Evolutionary conservation across 139 green algal species (phyloP).

Genomic region (Tetradesmus obliquus): DNA sequence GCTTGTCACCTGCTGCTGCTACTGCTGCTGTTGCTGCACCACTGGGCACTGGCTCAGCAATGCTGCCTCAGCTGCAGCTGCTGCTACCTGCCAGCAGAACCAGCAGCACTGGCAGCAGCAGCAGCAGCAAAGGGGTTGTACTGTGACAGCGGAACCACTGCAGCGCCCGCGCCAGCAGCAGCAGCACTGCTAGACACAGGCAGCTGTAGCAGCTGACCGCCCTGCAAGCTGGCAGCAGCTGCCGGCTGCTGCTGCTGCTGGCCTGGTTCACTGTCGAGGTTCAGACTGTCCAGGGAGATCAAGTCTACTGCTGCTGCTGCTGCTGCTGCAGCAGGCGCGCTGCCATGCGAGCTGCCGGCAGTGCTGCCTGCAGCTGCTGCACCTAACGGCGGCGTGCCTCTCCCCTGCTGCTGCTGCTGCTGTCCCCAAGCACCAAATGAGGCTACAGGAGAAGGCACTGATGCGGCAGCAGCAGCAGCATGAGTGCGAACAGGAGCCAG

Average conservation of each 20-base stretch:
- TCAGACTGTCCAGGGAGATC: not conserved
- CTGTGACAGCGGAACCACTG: not conserved
- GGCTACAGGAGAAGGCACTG: not conserved
- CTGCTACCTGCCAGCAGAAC: not conserved
- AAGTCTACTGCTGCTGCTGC: not conserved
- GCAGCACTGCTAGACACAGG: not conserved
- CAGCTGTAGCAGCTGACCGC: not conserved
- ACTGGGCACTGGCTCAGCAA: too few relatives aligned
- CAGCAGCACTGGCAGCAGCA: not conserved
- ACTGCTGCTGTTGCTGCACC: too few relatives aligned
- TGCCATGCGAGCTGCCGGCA: not conserved
- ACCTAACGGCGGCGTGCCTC: not conserved
- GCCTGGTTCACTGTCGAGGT: not conserved
- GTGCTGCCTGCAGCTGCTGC: not conserved
- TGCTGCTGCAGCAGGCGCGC: not conserved
- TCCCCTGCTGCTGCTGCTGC: not conserved
- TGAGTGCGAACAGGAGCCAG: not conserved
- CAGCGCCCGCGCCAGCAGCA: not conserved
- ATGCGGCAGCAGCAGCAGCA: not conserved
- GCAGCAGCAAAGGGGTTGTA: slow-evolving; percentile 22
- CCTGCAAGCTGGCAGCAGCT: not conserved
- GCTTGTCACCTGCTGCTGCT: too few relatives aligned
- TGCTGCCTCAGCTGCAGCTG: too few relatives aligned
- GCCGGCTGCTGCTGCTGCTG: not conserved
- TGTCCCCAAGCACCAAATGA: not conserved